Conservation (phyloP, 805 yeast species). For the Saturnispora silvae region DNA sequence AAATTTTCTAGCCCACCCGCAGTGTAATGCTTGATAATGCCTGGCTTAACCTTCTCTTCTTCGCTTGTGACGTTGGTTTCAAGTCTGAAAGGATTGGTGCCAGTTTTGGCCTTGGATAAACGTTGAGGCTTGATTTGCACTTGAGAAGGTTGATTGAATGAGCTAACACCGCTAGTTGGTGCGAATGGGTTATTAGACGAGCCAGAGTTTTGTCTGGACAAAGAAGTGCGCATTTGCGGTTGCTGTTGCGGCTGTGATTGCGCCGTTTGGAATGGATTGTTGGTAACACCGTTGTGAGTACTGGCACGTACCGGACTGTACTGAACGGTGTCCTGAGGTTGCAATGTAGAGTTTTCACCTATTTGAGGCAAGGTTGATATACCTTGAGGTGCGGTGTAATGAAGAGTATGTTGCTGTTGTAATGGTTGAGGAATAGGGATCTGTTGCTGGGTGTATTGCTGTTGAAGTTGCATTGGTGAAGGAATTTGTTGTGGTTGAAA, state of each 20-base stretch:
- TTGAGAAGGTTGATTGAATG: background rate
- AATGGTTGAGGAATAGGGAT: background rate
- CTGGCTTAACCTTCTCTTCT: constrained; percentile 16
- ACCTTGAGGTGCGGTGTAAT: constrained; percentile 7
- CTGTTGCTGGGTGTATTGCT: no score
- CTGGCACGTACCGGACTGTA: no score
- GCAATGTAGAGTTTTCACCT: constrained; percentile 1
- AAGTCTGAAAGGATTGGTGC: constrained; percentile 50
- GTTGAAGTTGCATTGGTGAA: no score
- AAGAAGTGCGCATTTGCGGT: constrained; percentile 1
- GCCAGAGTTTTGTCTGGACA: background rate
- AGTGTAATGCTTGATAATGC: constrained; percentile 33
- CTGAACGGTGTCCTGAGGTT: background rate
- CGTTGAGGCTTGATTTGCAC: constrained; percentile 8
- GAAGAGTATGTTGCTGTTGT: constrained; percentile 2
- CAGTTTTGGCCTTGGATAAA: constrained; percentile 27
- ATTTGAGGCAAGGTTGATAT: constrained; percentile 6
- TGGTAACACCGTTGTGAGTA: no score
- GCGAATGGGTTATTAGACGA: constrained; percentile 8
- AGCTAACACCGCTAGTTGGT: background rate
- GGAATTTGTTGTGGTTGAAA: constrained; percentile 4
- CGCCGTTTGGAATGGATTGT: no score
- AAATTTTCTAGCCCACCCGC: constrained; percentile 65
- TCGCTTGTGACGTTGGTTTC: constrained; percentile 13
- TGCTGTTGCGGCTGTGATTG: background rate